phyloP scores from a whole-genome alignment of 1,139 yeast species.

The Pichia sp. region DNA sequence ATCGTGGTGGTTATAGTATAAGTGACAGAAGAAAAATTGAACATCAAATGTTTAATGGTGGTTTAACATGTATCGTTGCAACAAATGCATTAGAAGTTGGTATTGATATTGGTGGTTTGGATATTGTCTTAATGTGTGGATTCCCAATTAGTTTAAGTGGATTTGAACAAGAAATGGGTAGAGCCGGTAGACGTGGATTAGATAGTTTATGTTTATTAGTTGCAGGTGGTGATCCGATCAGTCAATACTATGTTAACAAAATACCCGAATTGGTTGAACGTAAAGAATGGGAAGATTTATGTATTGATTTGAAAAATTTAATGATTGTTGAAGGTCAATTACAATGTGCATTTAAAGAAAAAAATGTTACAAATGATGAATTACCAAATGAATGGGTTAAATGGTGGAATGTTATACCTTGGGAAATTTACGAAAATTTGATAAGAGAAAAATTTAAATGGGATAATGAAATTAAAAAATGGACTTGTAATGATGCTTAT shows the following conservation, averaged over 20 bases:
- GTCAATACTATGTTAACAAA: constrained; percentile 72
- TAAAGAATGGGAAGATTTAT: constrained; percentile 46
- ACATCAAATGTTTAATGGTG: constrained; percentile 81
- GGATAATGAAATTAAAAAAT: constrained; percentile 34
- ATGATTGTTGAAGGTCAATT: constrained; percentile 71
- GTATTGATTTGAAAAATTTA: constrained; percentile 46
- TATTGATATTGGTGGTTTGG: constrained; percentile 86
- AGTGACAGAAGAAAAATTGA: constrained; percentile 83
- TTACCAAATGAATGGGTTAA: constrained; percentile 14
- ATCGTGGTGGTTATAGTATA: constrained; percentile 91
- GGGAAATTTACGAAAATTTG: constrained; percentile 33
- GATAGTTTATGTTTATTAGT: constrained; percentile 78
- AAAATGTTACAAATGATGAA: constrained; percentile 42
- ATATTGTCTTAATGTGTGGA: constrained; percentile 87
- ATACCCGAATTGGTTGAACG: constrained; percentile 53
- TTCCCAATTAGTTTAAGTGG: constrained; percentile 84
- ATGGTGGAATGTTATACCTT: constrained; percentile 16
- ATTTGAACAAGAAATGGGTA: constrained; percentile 90
- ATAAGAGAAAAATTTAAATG: constrained; percentile 35
- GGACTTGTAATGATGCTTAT: constrained; percentile 55
- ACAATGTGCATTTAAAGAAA: constrained; percentile 91
- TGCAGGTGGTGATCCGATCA: constrained; percentile 80
- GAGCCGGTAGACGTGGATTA: constrained; percentile 81
- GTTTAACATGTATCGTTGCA: constrained; percentile 78
- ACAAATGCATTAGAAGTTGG: constrained; percentile 95